phyloP scores from a whole-genome alignment of 768 basidiomycete genomes.

The Stropharia rugosoannulata region DNA sequence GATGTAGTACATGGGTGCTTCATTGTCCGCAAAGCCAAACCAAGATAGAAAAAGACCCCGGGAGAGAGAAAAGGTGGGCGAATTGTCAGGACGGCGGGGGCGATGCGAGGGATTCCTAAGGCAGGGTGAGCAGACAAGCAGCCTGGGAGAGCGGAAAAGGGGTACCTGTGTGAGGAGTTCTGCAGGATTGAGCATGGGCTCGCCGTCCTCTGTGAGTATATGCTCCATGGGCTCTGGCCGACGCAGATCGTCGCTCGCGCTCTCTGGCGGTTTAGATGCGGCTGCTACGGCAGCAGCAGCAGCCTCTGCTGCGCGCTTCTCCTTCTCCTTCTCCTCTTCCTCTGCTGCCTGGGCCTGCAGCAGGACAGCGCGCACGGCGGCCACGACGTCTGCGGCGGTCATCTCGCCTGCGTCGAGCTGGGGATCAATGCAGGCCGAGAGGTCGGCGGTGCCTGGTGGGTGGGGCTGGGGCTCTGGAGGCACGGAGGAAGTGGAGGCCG shows the following conservation, averaged over 20 bases:
- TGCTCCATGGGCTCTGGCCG: slow-evolving; percentile 48
- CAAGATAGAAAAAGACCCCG: not conserved
- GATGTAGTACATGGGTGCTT: no score
- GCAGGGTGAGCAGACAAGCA: not conserved
- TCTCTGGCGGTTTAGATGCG: not conserved
- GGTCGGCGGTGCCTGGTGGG: no score
- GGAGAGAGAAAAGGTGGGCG: not conserved
- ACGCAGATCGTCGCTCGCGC: not conserved
- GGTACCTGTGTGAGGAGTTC: slow-evolving; percentile 64
- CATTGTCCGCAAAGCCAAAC: not conserved
- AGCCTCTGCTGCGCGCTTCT: slow-evolving; percentile 9
- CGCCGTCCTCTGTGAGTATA: slow-evolving; percentile 62
- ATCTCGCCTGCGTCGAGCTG: no score
- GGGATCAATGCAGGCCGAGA: no score
- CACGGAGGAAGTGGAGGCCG: no score
- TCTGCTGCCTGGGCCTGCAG: slow-evolving; percentile 20
- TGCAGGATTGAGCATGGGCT: slow-evolving; percentile 68
- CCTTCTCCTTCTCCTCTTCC: slow-evolving; percentile 10
- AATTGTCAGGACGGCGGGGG: slow-evolving; percentile 53
- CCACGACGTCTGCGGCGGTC: no score
- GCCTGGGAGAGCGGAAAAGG: slow-evolving; percentile 5
- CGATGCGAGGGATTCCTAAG: slow-evolving; percentile 65
- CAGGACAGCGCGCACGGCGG: no score
- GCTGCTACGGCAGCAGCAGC: not conserved
- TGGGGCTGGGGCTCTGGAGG: no score